Evolutionary conservation across 306 rosid species (phyloP), one percentile per base, ranked within the genome.

Genomic region (Spatholobus suberectus): DNA sequence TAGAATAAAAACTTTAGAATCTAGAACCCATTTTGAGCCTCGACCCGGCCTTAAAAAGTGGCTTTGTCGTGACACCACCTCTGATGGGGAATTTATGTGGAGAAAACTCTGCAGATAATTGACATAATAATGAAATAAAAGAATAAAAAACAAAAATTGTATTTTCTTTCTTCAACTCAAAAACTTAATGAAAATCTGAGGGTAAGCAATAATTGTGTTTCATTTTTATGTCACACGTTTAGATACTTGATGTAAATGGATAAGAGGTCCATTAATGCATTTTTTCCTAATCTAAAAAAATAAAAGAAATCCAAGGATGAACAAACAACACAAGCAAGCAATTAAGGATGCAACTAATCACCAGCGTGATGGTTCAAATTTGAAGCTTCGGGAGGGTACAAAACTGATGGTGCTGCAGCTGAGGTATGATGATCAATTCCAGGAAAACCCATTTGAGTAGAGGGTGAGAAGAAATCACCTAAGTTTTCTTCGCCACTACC

Each of bases 311-410:
- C 0, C 0, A 24, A 32, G 29, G 15, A 66, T 66, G 27, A 35
- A 5, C 1, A 67, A 27, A 8, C 5, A 7, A 62, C 40, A 63
- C 9, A 46, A 27, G 14, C 62, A 54, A 54, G 10, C 23, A 51
- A 54, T 20, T 20, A 51, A 2, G 37, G 57, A 68, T 79, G 43
- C 26, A 76, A 76, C 49, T 75, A 86, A 52, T 67, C 79, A 94
- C 98, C 98, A 70, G 92, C 75, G 68, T 90, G 92, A 74, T 87
- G 87, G 87, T 86, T 87, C 81, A 90, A 76, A 81, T 78, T 81
- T 77, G 92, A 67, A 84, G 84, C 46, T 67, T 86, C 84, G 5
- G 86, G 80, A 70, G 91, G 84, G 20, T 79, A 84, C 43, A 90
- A 75, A 69, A 51, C 65, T 17, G 97, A 79, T 55, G 84, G 43